Base-by-base conservation (phyloP, 148 eudicot genomes). In the Talinum fruticosum region DNA sequence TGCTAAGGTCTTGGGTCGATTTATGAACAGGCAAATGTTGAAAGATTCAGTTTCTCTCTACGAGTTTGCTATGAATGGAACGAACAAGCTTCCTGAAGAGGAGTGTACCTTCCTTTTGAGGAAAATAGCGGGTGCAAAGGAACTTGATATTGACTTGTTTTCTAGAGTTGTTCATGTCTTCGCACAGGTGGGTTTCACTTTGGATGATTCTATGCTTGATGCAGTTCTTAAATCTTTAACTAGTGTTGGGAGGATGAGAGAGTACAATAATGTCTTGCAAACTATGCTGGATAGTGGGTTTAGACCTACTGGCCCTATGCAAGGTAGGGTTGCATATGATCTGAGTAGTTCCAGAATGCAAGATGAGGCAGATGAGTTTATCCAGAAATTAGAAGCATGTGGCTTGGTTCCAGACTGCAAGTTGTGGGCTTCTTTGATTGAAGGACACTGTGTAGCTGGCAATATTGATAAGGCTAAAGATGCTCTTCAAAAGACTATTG, bases 41-140 rank as follows among this genome's bases (percentile, higher is more conserved):
- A 83, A 89, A 74, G 97, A 90, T 83, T 84, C 93, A 14, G 97
- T 94, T 75, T 79, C 83, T 54, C 85, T 94, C 54, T 94, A 83
- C 68, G 97, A 89, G 77, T 81, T 87, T 79, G 91, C 86, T 0
- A 86, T 89, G 90, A 49, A 53, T 32, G 87, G 91, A 10, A 85
- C 29, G 21, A 89, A 76, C 49, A 89, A 85, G 87, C 98, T 93
- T 26, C 85, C 88, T 8, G 66, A 75, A 26, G 78, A 80, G 15
- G 97, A 92, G 64, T 92, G 89, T 69, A 79, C 83, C 38, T 86
- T 89, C 72, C 84, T 94, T 75, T 79, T 94, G 65, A 88, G 75
- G 83, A 94, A 94, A 81, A 77, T 94, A 13, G 96, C 80, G 16
- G 84, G 73, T 74, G 82, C 84, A 41, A 81, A 88, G 74, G 88